Evolutionary conservation across 164 flowering plant species (phyloP), one percentile per base, ranked within the genome.

Genomic region (Tetracentron sinense): DNA sequence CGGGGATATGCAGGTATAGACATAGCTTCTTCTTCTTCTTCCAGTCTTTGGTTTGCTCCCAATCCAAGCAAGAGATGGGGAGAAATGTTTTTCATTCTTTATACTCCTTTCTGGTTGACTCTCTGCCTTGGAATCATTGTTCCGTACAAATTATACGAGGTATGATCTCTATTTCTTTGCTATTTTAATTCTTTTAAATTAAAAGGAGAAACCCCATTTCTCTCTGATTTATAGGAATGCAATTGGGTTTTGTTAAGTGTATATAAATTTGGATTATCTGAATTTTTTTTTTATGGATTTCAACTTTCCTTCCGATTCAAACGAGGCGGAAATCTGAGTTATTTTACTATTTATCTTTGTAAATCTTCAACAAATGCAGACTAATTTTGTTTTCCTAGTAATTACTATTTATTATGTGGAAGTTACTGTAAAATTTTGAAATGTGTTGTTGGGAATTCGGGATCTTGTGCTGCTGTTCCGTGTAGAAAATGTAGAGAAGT

Each of bases 61-160:
- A 84, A 85, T 69, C 90, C 89, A 1, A 94, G 98, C 79, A 94
- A 94, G 82, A 74, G 95, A 86, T 94, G 97, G 98, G 96, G 83
- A 14, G 98, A 94, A 72, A 27, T 91, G 53, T 91, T 91, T 67
- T 94, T 94, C 66, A 87, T 94, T 22, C 22, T 75, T 50, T 94
- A 94, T 67, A 85, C 98, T 42, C 98, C 98, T 0, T 91, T 94
- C 65, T 94, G 98, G 98, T 87, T 94, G 67, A 91, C 97, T 64
- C 90, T 94, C 20, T 89, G 91, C 64, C 78, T 94, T 47, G 97
- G 97, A 14, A 83, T 94, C 55, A 81, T 94, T 35, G 93, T 94
- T 21, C 98, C 97, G 0, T 86, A 68, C 79, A 89, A 86, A 65
- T 82, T 94, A 27, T 94, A 91, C 69, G 97, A 94, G 96, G 97